A percentile compares a stretch with the other conserved stretches of the same genome.
phyloP scores from a whole-genome alignment of 2,329 filamentous ascomycete genomes.

The Trichothecium roseum region DNA sequence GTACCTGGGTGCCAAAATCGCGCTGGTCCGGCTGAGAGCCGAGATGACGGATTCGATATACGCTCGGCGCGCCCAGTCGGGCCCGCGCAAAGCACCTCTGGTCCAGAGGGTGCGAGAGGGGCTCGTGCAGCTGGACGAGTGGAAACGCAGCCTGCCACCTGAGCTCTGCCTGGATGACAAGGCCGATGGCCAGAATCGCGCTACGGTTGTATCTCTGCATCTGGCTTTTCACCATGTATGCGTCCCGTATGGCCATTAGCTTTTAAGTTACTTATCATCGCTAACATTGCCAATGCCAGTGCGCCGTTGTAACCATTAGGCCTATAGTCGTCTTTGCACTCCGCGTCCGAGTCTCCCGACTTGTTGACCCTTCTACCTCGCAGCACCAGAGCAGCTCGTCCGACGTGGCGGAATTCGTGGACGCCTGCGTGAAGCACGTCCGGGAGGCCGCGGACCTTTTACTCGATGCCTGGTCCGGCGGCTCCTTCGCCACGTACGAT shows the following conservation, averaged over 20 bases:
- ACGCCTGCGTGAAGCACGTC: conserved; percentile 33
- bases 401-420: conserved; percentile 17
- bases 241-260: neutral
- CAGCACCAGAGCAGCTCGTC: conserved; percentile 9
- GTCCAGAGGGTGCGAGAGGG: conserved; percentile 21
- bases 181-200: conserved; percentile 7
- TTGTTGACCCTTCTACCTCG: no score
- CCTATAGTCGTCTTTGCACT: conserved; percentile 23
- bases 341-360: conserved; percentile 15
- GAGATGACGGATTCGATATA: conserved; percentile 21
- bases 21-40: conserved; percentile 22
- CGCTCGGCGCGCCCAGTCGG: conserved; percentile 13
- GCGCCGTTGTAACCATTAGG: conserved; percentile 20
- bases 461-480: conserved; percentile 33
- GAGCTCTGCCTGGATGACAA: conserved; percentile 17
- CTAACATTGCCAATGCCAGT: conserved; percentile 11
- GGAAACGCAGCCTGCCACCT: conserved; percentile 18
- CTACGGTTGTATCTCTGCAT: conserved; percentile 20
- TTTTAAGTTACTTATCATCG: no score
- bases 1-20: conserved; percentile 23
- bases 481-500: conserved; percentile 34
- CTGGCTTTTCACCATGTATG: conserved; percentile 19
- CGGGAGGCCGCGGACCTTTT: conserved; percentile 31
- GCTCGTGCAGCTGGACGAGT: conserved; percentile 17
- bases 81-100: conserved; percentile 11